Conservation (phyloP, 2,329 filamentous ascomycete species). For the Davidsoniella neocaledoniae region DNA sequence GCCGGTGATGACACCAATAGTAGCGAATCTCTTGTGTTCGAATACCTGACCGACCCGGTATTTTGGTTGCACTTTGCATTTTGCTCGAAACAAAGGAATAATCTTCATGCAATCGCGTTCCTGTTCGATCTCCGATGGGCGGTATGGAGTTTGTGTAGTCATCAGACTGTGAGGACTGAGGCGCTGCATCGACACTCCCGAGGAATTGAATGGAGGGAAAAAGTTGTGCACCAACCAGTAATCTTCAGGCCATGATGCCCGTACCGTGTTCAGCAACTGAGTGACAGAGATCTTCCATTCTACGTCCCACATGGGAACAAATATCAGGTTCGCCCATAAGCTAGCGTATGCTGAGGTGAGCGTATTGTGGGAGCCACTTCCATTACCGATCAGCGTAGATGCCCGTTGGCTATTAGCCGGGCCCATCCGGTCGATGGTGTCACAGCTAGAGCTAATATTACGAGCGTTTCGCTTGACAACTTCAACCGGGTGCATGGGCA, state of each 20-base stretch:
- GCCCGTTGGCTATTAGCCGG: neutral
- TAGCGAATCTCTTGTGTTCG: slow-evolving; percentile 62
- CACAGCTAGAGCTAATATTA: slow-evolving; percentile 10
- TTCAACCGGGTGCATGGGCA: slow-evolving; percentile 44
- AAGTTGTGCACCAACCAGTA: slow-evolving; percentile 12
- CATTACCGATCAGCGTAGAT: neutral
- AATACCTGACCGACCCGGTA: slow-evolving; percentile 61
- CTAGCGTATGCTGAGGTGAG: slow-evolving; percentile 4
- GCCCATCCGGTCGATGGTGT: slow-evolving; percentile 9
- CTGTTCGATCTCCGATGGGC: slow-evolving; percentile 20
- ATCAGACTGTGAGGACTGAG: slow-evolving; percentile 14
- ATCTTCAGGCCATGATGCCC: slow-evolving; percentile 5
- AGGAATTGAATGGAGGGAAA: neutral
- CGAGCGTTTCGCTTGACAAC: slow-evolving; percentile 55
- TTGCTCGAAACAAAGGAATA: neutral
- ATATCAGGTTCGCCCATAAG: slow-evolving; percentile 6
- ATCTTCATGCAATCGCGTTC: slow-evolving; percentile 26
- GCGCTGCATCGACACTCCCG: neutral
- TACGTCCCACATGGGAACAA: slow-evolving; percentile 4
- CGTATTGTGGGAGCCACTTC: slow-evolving; percentile 3
- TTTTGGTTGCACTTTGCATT: neutral
- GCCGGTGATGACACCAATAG: slow-evolving; percentile 70
- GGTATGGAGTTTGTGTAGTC: slow-evolving; percentile 8
- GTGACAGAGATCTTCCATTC: neutral
- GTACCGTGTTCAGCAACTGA: neutral